These are phyloP conservation scores for Hanseniaspora gamundiae DNA, from an alignment of 1,139 yeast species.

Conservation along the genomic window DNA sequence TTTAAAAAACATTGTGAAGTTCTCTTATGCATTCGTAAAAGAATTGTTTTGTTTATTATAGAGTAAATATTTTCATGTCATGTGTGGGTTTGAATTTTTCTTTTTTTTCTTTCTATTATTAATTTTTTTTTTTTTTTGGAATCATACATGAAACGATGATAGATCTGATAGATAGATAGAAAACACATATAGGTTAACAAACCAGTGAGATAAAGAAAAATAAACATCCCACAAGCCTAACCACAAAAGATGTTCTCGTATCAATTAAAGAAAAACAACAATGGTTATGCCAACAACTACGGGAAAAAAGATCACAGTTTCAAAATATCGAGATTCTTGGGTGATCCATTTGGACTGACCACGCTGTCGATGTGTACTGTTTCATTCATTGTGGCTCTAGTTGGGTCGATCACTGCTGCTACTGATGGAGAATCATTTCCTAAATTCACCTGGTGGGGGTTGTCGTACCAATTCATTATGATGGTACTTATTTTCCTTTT, in stretches of 20 bases:
- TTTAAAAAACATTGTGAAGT: no score
- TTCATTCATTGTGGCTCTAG: conserved; percentile 78
- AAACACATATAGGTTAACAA: no score
- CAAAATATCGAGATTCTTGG: conserved; percentile 38
- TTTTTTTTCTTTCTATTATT: no score
- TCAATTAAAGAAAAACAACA: conserved; percentile 2
- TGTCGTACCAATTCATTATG: conserved; percentile 65
- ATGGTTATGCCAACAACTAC: not conserved
- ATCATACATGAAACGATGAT: no score
- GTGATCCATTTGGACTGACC: conserved; percentile 63
- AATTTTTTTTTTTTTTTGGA: no score
- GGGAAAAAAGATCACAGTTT: conserved; percentile 16
- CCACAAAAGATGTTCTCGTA: conserved; percentile 5
- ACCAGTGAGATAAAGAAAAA: no score
- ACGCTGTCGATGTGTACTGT: conserved; percentile 50
- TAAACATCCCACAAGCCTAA: no score
- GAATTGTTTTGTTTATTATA: no score
- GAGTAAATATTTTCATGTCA: no score
- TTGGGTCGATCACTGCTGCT: conserved; percentile 64
- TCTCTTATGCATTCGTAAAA: no score
- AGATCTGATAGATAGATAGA: no score
- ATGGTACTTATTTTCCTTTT: conserved; percentile 43
- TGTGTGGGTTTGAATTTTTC: no score
- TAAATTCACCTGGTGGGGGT: conserved; percentile 92
- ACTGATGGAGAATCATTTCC: conserved; percentile 41